Percentiles rank a stretch among this genome's conserved stretches.
Conservation (phyloP, 108 stramenopile species). For the Cyclotella distinguenda region DNA sequence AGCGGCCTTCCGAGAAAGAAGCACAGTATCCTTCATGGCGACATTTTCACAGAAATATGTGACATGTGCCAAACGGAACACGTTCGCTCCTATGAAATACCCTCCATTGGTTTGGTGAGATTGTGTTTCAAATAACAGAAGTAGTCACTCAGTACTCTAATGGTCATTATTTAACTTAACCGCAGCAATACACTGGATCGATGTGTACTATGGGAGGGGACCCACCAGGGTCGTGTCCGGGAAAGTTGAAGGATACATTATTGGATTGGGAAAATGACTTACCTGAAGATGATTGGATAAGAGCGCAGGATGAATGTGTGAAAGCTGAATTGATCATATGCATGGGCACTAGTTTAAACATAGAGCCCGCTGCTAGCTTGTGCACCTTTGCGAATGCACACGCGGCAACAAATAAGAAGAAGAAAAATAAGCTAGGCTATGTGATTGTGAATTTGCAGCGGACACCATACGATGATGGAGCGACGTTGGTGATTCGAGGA, state of each 20-base stretch:
- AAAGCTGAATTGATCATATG: constrained; percentile 73
- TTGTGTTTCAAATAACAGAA: too few relatives aligned
- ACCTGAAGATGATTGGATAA: constrained; percentile 65
- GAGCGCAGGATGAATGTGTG: constrained; percentile 59
- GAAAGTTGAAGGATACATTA: constrained; percentile 71
- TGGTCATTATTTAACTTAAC: too few relatives aligned
- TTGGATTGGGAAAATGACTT: constrained; percentile 89
- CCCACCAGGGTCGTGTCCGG: constrained; percentile 29
- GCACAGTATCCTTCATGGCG: constrained; percentile 78
- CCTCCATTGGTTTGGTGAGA: constrained; percentile 80
- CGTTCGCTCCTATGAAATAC: constrained; percentile 75
- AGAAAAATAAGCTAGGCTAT: constrained; percentile 44
- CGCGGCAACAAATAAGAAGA: constrained; percentile 6
- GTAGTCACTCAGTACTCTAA: too few relatives aligned
- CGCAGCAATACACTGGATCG: constrained; percentile 77
- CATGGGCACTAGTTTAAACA: constrained; percentile 85
- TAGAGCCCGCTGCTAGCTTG: constrained; percentile 81
- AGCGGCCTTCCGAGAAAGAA: constrained; percentile 61
- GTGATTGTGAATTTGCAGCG: constrained; percentile 87
- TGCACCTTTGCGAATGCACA: constrained; percentile 50
- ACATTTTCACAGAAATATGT: constrained; percentile 89
- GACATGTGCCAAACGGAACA: constrained; percentile 65
- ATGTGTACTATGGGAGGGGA: constrained; percentile 48
- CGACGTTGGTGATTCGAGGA: constrained; percentile 67
- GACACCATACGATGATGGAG: constrained; percentile 78